Conservation (phyloP, 495 filamentous ascomycete genomes). For the Glutinoglossum americanum region DNA sequence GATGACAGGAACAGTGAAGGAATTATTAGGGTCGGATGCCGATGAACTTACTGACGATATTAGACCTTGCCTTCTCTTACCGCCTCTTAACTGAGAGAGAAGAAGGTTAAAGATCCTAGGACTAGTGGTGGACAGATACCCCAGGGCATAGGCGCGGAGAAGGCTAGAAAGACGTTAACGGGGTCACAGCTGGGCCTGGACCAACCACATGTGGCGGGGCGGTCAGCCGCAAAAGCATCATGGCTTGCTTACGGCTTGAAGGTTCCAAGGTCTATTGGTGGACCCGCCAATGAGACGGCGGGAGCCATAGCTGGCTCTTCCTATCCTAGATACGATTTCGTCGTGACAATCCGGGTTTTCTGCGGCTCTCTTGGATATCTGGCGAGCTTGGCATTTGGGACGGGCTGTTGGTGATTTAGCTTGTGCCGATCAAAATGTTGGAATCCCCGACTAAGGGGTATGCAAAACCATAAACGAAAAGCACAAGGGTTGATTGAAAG, state of each 20-base stretch:
- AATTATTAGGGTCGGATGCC: background rate
- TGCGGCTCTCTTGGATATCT: background rate
- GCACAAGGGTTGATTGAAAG: too few species aligned
- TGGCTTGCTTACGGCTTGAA: background rate
- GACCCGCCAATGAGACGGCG: background rate
- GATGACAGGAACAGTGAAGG: background rate
- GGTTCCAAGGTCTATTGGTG: background rate
- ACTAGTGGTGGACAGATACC: slow-evolving; percentile 47
- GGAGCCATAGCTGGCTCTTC: background rate
- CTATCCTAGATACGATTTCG: background rate
- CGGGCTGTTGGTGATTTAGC: too few species aligned
- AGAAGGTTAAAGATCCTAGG: slow-evolving; percentile 35
- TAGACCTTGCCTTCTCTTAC: slow-evolving; percentile 24
- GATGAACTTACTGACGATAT: slow-evolving; percentile 19
- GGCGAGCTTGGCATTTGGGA: background rate
- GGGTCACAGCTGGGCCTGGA: background rate
- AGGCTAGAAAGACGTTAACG: slow-evolving; percentile 24
- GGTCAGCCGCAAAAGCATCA: background rate
- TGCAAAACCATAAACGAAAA: background rate
- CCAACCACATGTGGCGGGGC: background rate
- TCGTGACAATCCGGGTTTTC: background rate
- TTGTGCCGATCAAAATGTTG: too few species aligned
- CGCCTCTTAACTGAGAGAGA: slow-evolving; percentile 26
- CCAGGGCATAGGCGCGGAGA: slow-evolving; percentile 51
- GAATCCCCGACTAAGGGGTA: too few species aligned